Percentiles rank a stretch among this genome's conserved stretches.
phyloP scores from a whole-genome alignment of 345 rosid genomes.

The Brassica nigra region DNA sequence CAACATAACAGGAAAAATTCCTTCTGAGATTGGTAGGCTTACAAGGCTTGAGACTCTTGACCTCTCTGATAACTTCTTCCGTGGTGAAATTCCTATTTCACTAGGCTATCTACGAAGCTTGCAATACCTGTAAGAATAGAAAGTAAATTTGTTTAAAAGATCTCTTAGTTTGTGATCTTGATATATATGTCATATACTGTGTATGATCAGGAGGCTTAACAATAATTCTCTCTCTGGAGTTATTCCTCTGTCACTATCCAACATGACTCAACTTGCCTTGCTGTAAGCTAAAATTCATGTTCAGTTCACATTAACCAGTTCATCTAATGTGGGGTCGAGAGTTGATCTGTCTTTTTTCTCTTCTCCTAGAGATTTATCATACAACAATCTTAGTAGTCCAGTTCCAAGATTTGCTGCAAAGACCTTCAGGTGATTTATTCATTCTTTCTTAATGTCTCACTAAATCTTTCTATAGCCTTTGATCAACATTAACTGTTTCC shows the following conservation, averaged over 20 bases:
- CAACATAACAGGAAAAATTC: conserved; percentile 87
- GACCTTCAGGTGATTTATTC: conserved; percentile 69
- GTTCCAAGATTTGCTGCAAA: conserved; percentile 86
- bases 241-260: conserved; percentile 69
- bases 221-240: conserved; percentile 82
- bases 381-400: conserved; percentile 87
- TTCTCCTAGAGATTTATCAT: conserved; percentile 77
- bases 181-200: background rate
- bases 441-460: conserved; percentile 17
- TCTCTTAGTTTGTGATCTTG: conserved; percentile 9
- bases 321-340: background rate
- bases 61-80: conserved; percentile 73
- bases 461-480: background rate
- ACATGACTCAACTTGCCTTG: conserved; percentile 82
- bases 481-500: background rate
- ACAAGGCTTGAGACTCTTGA: conserved; percentile 82
- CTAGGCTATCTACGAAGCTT: conserved; percentile 64
- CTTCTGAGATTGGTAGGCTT: conserved; percentile 74
- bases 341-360: conserved; percentile 14
- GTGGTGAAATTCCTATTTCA: conserved; percentile 55
- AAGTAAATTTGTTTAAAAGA: background rate
- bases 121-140: conserved; percentile 73
- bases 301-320: background rate
- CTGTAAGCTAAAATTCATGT: conserved; percentile 56
- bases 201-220: conserved; percentile 56